These are phyloP conservation scores for Ophiocordyceps australis DNA, from an alignment of 2,329 filamentous ascomycete species.

Conservation along the genomic window DNA sequence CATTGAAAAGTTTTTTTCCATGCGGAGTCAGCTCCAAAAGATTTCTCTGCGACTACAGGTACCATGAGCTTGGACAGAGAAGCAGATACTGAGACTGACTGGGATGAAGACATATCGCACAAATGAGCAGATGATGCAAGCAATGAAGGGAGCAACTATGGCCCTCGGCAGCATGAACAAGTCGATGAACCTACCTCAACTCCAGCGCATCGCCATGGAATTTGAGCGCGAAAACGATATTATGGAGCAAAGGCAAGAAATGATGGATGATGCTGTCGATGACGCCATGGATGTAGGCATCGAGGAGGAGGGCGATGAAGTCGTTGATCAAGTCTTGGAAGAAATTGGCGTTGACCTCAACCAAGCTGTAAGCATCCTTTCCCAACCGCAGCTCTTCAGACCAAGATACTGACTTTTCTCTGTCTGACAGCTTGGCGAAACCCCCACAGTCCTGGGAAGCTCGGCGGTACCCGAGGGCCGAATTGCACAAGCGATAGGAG, in stretches of 20 bases:
- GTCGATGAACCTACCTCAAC: constrained; percentile 87
- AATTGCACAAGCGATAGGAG: constrained; percentile 75
- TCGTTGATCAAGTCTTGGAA: constrained; percentile 89
- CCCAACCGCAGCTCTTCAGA: too few relatives aligned
- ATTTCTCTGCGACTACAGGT: constrained; percentile 92
- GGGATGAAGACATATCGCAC: constrained; percentile 67
- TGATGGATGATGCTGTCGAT: constrained; percentile 99
- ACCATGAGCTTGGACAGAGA: constrained; percentile 3
- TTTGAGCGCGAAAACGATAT: constrained; percentile 98
- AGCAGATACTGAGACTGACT: constrained; percentile 3
- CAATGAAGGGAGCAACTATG: constrained; percentile 93
- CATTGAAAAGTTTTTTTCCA: constrained; percentile 95
- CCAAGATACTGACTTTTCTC: background rate
- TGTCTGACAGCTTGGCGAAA: constrained; percentile 61
- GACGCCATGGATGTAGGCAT: constrained; percentile 82
- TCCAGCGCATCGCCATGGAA: constrained; percentile 96
- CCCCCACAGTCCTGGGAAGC: constrained; percentile 67
- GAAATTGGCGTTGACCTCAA: constrained; percentile 92
- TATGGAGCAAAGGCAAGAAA: constrained; percentile 97
- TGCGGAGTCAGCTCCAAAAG: constrained; percentile 92
- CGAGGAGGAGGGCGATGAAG: constrained; percentile 91
- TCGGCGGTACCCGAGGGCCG: constrained; percentile 53
- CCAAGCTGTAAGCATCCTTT: constrained; percentile 48
- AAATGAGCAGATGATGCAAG: constrained; percentile 99
- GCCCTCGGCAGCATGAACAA: constrained; percentile 93